Evolutionary conservation across 2,329 filamentous ascomycete genomes (phyloP).

Genomic region (Aspergillus thermomutatus): DNA sequence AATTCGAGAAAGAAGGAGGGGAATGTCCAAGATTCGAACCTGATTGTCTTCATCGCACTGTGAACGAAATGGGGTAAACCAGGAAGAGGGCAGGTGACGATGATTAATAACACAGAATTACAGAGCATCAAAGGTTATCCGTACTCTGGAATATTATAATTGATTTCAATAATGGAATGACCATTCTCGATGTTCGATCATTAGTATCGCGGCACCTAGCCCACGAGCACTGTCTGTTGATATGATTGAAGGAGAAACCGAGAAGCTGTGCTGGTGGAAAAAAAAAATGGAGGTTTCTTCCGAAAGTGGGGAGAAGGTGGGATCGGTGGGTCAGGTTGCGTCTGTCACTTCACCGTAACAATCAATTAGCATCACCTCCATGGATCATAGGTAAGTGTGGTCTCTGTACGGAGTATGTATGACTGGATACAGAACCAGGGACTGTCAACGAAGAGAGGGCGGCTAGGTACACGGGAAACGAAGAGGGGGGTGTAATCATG

Average conservation of each 20-base stretch:
- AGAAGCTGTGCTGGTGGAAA: background rate
- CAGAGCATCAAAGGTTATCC: no score
- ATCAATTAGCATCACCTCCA: background rate
- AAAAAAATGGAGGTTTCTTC: background rate
- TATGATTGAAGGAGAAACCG: background rate
- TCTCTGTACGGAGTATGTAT: background rate
- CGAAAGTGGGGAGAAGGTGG: background rate
- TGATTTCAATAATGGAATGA: background rate
- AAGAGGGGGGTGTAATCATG: no score
- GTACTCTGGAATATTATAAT: background rate
- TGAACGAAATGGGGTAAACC: background rate
- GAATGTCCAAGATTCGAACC: background rate
- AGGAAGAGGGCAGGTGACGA: background rate
- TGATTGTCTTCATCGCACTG: background rate
- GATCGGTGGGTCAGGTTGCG: background rate
- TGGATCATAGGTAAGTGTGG: no score
- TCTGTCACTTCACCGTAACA: background rate
- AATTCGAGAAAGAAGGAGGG: background rate
- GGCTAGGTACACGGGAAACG: background rate
- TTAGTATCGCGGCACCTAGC: no score
- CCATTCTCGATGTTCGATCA: background rate
- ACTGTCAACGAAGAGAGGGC: background rate
- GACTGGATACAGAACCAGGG: no score
- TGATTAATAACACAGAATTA: background rate
- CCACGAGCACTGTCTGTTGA: background rate